Base-by-base conservation (phyloP, 1,284 basidiomycete species). In the Cystobasidium slooffiae region DNA sequence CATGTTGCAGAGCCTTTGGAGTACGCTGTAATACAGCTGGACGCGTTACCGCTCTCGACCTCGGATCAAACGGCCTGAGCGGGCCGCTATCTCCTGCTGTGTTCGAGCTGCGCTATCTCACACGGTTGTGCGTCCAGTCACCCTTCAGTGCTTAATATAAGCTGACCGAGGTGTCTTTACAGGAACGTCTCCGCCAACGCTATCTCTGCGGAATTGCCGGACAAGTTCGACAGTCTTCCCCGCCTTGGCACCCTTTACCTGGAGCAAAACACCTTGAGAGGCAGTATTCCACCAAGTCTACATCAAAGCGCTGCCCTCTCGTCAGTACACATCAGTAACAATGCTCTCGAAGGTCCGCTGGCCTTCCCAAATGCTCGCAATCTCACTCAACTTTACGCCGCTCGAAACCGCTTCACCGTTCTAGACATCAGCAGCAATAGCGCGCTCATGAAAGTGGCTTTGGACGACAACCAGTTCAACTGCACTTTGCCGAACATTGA, bases 141-240 rank as follows among this genome's bases (percentile, higher is more conserved):
- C 62, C 31, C 43, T 63, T n/a, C 6, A 12, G 12, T 53, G 39
- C 22, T 52, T 16, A 49, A 3, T 31, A 14, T 12, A n/a, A 55
- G n/a, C 41, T 44, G 37, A 58, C 31, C 9, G 39, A 9, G 12
- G 3, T 41, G 41, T 14, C 47, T 10, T 39, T 7, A 20, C 75
- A 77, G 76, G 7, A 77, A 77, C 64, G n/a, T 77, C 41, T 75
- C 76, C 9, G 41, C 51, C 20, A 77, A 77, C 56, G 65, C 72
- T 39, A 67, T 77, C 64, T 65, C 73, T 8, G 76, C 72, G 44
- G 4, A 64, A 9, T 41, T 77, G 16, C 76, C 76, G 8, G 75
- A 77, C 58, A 63, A 61, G 6, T 77, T 77, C 63, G 31, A 47
- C n/a, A 62, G n/a, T 1, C 49, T 72, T 0, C 68, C 75, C 3